Conservation (phyloP, 805 yeast species). For the Suhomyces faveliae region DNA sequence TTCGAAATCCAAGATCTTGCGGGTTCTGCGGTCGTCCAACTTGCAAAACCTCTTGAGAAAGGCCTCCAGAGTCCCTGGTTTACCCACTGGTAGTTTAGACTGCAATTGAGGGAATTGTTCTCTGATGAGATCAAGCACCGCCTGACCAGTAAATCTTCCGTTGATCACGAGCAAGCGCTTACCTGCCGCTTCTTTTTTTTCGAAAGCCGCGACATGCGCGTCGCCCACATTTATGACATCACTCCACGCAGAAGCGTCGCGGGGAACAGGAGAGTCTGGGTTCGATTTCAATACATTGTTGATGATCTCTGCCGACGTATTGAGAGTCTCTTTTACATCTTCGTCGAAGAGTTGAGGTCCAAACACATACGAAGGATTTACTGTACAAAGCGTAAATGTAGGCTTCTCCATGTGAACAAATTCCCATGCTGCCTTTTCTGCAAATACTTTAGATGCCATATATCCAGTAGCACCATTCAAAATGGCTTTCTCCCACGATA, state of each 20-base stretch:
- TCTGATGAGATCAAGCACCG: slow-evolving; percentile 20
- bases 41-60: slow-evolving; percentile 1
- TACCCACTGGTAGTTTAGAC: slow-evolving; percentile 16
- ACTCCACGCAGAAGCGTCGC: slow-evolving; percentile 7
- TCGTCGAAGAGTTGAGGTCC: slow-evolving; percentile 20
- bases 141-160: slow-evolving; percentile 18
- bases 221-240: slow-evolving; percentile 23
- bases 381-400: slow-evolving; percentile 11
- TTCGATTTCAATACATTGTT: slow-evolving; percentile 7
- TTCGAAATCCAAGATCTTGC: slow-evolving; percentile 17
- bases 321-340: slow-evolving; percentile 13
- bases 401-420: slow-evolving; percentile 17
- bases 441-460: slow-evolving; percentile 33
- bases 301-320: slow-evolving; percentile 13
- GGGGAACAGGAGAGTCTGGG: slow-evolving; percentile 6
- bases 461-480: slow-evolving; percentile 21
- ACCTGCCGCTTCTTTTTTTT: slow-evolving; percentile 8
- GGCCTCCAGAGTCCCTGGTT: slow-evolving; percentile 13
- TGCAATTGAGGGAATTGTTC: slow-evolving; percentile 22
- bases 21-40: slow-evolving; percentile 17
- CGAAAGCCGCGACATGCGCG: slow-evolving; percentile 19
- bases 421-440: slow-evolving; percentile 34
- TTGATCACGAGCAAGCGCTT: slow-evolving; percentile 12
- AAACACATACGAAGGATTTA: slow-evolving; percentile 17
- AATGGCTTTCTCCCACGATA: slow-evolving; percentile 19